These are phyloP conservation scores for Eutypa lata DNA, from an alignment of 2,329 filamentous ascomycete genomes.

Conservation along the genomic window DNA sequence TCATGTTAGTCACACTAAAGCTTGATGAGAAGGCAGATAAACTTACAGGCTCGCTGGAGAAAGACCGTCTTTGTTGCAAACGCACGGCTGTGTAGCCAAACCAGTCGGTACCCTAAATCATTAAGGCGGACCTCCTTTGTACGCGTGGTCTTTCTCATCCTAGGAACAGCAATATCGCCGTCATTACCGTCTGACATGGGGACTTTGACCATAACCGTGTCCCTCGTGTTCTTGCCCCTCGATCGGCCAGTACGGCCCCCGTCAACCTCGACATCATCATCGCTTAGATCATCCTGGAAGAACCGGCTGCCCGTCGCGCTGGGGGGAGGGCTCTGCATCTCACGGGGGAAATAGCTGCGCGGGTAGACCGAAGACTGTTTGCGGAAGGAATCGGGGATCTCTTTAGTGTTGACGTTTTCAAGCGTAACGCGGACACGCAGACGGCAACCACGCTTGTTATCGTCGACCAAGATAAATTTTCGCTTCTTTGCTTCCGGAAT, in stretches of 20 bases:
- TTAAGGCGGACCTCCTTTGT: constrained; percentile 87
- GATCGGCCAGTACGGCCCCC: constrained; percentile 39
- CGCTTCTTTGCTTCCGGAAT: constrained; percentile 87
- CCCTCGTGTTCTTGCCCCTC: constrained; percentile 30
- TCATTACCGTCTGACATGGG: constrained; percentile 68
- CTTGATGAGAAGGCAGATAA: constrained; percentile 1
- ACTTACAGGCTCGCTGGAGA: constrained; percentile 86
- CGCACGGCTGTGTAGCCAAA: constrained; percentile 90
- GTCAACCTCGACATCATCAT: constrained; percentile 57
- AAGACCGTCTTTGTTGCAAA: constrained; percentile 86
- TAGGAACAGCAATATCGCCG: constrained; percentile 70
- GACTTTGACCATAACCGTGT: constrained; percentile 53
- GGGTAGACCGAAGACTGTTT: constrained; percentile 87
- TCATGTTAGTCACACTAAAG: constrained; percentile 6
- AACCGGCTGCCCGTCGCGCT: constrained; percentile 72
- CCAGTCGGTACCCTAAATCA: constrained; percentile 91
- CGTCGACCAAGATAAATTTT: constrained; percentile 95
- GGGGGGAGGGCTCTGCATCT: constrained; percentile 85
- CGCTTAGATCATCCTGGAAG: constrained; percentile 61
- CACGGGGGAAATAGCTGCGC: constrained; percentile 84
- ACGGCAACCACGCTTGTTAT: constrained; percentile 74
- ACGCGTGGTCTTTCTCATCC: constrained; percentile 66
- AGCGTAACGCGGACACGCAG: constrained; percentile 88
- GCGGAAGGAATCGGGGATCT: constrained; percentile 94
- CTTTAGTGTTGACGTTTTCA: constrained; percentile 89